Evolutionary conservation across 257 asterid species (phyloP).

Genomic region (Nicotiana paniculata): DNA sequence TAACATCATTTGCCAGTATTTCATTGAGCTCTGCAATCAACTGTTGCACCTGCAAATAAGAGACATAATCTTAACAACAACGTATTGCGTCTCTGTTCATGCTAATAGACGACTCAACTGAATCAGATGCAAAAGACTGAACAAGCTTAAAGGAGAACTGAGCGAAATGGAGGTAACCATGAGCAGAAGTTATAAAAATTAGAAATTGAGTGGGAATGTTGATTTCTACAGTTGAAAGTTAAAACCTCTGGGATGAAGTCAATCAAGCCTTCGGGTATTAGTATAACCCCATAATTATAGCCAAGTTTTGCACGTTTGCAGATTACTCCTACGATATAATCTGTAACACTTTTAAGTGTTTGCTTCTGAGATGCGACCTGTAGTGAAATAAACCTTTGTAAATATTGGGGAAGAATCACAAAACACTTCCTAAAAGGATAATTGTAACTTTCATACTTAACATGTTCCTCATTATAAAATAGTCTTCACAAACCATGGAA

Average conservation of each 20-base stretch:
- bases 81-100: background rate
- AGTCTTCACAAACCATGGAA: background rate
- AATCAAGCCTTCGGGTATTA: slow-evolving; percentile 94
- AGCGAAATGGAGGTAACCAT: background rate
- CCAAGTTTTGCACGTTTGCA: slow-evolving; percentile 88
- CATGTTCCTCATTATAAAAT: background rate
- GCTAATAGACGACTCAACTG: background rate
- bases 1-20: slow-evolving; percentile 83
- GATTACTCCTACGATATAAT: slow-evolving; percentile 71
- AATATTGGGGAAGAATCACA: background rate
- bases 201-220: background rate
- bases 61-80: background rate
- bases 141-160: background rate
- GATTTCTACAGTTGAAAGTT: background rate
- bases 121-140: background rate
- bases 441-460: background rate
- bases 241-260: slow-evolving; percentile 97
- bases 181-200: background rate
- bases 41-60: slow-evolving; percentile 65
- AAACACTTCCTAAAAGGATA: background rate
- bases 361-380: slow-evolving; percentile 90
- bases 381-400: background rate
- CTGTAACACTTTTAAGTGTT: slow-evolving; percentile 86
- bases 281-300: slow-evolving; percentile 90
- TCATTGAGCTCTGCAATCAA: slow-evolving; percentile 92